phyloP scores from a whole-genome alignment of 2,329 filamentous ascomycete species.

The Akanthomyces uredinophilus region DNA sequence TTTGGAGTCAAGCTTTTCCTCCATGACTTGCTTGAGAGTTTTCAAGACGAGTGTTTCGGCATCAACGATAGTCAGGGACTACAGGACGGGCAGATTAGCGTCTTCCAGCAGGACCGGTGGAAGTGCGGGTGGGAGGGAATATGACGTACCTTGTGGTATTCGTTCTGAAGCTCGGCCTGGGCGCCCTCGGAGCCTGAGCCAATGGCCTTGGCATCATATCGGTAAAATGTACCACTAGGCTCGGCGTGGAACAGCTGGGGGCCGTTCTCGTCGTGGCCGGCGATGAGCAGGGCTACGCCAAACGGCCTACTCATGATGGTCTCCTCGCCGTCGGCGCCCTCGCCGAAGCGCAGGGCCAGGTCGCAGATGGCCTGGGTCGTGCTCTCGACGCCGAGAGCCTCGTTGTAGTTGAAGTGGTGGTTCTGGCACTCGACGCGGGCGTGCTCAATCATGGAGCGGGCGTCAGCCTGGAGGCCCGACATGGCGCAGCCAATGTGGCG shows the following conservation, averaged over 20 bases:
- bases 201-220: conserved; percentile 98
- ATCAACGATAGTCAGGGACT: conserved; percentile 85
- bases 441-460: conserved; percentile 96
- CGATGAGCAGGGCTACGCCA: conserved; percentile 92
- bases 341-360: conserved; percentile 89
- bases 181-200: conserved; percentile 95
- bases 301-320: conserved; percentile 98
- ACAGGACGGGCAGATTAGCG: conserved; percentile 13
- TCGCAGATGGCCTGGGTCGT: conserved; percentile 99
- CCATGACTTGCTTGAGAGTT: conserved; percentile 99
- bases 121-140: neutral
- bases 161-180: conserved; percentile 95
- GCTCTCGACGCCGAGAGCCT: conserved; percentile 90
- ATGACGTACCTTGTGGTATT: conserved; percentile 77
- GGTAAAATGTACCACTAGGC: conserved; percentile 96
- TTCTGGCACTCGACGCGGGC: conserved; percentile 96
- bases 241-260: conserved; percentile 97
- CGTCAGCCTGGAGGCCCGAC: conserved; percentile 95
- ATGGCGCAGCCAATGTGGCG: conserved; percentile 98
- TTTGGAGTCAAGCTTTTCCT: conserved; percentile 98
- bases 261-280: conserved; percentile 94
- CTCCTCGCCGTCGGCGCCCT: conserved; percentile 95
- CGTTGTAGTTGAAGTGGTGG: conserved; percentile 97
- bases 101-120: neutral
- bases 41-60: conserved; percentile 94